Evolutionary conservation across 768 basidiomycete species (phyloP).

Genomic region (Tephrocybe sp.): DNA sequence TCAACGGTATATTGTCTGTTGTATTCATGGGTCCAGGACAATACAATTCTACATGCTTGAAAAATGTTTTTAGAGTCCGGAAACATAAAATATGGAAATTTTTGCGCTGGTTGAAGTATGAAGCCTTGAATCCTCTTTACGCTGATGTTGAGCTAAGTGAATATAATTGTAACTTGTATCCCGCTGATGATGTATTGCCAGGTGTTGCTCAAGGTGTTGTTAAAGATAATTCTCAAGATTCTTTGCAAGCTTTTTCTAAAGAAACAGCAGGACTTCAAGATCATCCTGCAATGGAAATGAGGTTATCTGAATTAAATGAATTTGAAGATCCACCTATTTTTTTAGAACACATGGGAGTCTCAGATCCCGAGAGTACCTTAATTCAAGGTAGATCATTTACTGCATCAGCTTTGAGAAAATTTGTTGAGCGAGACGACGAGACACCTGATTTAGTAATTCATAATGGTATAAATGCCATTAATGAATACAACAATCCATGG

Average conservation of each 20-base stretch:
- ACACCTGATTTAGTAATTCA: too few relatives aligned
- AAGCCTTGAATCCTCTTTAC: conserved; percentile 25
- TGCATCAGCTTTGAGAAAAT: conserved; percentile 23
- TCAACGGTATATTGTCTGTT: too few relatives aligned
- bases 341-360: too few relatives aligned
- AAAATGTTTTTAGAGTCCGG: too few relatives aligned
- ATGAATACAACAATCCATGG: conserved; percentile 29
- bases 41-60: too few relatives aligned
- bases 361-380: too few relatives aligned
- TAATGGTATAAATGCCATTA: conserved; percentile 19
- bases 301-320: background rate
- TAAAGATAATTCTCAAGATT: conserved; percentile 13
- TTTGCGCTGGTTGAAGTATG: too few relatives aligned
- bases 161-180: background rate
- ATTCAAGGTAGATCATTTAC: conserved; percentile 22
- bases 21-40: too few relatives aligned
- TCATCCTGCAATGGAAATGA: conserved; percentile 21
- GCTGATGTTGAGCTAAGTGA: background rate
- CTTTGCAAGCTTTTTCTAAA: conserved; percentile 16
- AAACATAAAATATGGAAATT: too few relatives aligned
- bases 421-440: conserved; percentile 1
- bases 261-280: conserved; percentile 26
- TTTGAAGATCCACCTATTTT: conserved; percentile 5
- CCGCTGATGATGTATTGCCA: background rate
- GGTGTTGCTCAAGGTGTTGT: conserved; percentile 9